Percentiles rank a stretch among this genome's conserved stretches.
Evolutionary conservation across 176 grass and related monocot genomes (phyloP).

Genomic region (Tillandsia fasciculata): DNA sequence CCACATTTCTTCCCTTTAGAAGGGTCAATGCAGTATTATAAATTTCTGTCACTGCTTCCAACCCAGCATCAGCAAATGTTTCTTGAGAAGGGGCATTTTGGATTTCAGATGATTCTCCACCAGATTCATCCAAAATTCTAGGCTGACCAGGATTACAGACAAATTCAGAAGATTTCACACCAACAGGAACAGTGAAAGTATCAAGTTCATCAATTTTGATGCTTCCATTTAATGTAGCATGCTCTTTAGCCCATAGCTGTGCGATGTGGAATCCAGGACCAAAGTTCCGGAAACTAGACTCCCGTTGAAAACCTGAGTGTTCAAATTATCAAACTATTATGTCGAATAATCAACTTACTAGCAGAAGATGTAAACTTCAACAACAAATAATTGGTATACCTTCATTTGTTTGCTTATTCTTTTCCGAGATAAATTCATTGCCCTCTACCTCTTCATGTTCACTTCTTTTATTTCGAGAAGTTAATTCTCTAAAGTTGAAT

Average conservation of each 20-base stretch:
- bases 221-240: constrained; percentile 17
- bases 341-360: constrained; percentile 9
- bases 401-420: constrained; percentile 15
- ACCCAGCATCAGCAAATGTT: constrained; percentile 34
- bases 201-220: constrained; percentile 36
- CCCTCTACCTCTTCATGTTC: constrained; percentile 24
- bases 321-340: constrained; percentile 16
- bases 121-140: constrained; percentile 18
- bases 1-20: constrained; percentile 55
- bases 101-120: constrained; percentile 21
- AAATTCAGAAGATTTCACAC: constrained; percentile 52
- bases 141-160: constrained; percentile 18
- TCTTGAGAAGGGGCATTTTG: constrained; percentile 27
- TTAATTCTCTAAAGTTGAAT: constrained; percentile 26
- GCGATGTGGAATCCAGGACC: constrained; percentile 69
- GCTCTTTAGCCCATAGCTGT: constrained; percentile 70
- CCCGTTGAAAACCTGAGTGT: constrained; percentile 34
- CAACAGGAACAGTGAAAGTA: constrained; percentile 58
- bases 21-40: constrained; percentile 57
- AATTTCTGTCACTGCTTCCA: constrained; percentile 60
- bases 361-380: background rate
- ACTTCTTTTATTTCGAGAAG: constrained; percentile 17
- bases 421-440: constrained; percentile 24
- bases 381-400: constrained; percentile 9
- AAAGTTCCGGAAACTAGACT: constrained; percentile 41